Evolutionary conservation across 2,329 filamentous ascomycete species (phyloP), one percentile per base, ranked within the genome.

Genomic region (Trichoderma atrobrunneum): DNA sequence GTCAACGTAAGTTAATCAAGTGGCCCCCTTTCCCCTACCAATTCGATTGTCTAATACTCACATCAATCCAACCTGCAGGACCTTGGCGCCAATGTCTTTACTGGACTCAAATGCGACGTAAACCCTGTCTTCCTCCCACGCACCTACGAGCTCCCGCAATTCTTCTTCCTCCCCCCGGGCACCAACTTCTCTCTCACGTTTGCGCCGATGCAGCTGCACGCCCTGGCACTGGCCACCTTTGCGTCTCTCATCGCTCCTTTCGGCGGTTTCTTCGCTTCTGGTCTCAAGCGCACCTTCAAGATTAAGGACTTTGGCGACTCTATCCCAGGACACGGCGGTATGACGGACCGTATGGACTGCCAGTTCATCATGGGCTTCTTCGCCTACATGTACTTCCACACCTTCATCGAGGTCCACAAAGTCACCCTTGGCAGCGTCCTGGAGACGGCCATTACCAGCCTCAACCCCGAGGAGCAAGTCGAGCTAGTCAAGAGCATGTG

Each of bases 311-410:
- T 99, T 84, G 96, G 96, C 76, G 93, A 99, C 82, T 97, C 94
- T 1, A 99, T 99, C 77, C 96, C 96, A 1, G 96, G 96, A 26
- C 96, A 99, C 78, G 96, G 96, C 73, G 96, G 96, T 77, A 98
- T 99, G 85, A 99, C 96, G 18, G 96, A 99, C 81, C 93, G 96
- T 74, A 98, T 99, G 95, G 96, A 99, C 80, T 99, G 96, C 82
- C 96, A 99, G 80, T 99, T 99, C 84, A 98, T 98, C 85, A 99
- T 99, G 96, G 96, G 96, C 10, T 96, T 97, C 83, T 98, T 99
- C 78, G 90, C 95, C 18, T 98, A 94, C 85, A 95, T 99, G 88
- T 99, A 99, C 84, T 99, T 97, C 84, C 95, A 98, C 81, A 96
- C 93, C 79, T 99, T 99, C 81, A 95, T 99, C 78, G 95, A 95